Conservation (phyloP, 2,329 filamentous ascomycete genomes). For the Mycosphaerella arachidis region DNA sequence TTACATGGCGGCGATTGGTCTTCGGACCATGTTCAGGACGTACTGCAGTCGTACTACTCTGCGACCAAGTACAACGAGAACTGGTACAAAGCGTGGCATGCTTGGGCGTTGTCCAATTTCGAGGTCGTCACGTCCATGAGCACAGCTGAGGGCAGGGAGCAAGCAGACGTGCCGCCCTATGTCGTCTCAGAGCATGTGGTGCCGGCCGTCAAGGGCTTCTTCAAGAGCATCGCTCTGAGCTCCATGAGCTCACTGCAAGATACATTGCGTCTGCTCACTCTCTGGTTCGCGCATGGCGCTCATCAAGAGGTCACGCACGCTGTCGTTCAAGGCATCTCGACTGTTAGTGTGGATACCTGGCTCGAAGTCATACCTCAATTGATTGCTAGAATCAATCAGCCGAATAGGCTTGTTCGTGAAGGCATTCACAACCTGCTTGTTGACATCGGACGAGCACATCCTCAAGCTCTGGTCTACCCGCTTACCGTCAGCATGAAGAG, state of each 20-base stretch:
- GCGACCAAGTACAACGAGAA: conserved; percentile 90
- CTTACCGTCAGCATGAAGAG: conserved; percentile 98
- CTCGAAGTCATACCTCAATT: conserved; percentile 96
- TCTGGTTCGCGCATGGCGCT: conserved; percentile 95
- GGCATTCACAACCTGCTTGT: conserved; percentile 88
- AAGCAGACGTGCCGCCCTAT: conserved; percentile 56
- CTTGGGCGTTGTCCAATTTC: conserved; percentile 97
- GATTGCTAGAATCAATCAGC: conserved; percentile 95
- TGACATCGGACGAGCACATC: conserved; percentile 89
- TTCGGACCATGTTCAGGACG: conserved; percentile 77
- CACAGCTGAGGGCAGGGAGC: conserved; percentile 56
- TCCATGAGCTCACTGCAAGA: conserved; percentile 92
- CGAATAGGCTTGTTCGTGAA: conserved; percentile 79
- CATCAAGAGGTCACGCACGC: conserved; percentile 81
- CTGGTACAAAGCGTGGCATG: conserved; percentile 99
- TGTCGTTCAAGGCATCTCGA: conserved; percentile 84
- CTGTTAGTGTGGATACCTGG: conserved; percentile 96
- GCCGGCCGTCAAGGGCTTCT: conserved; percentile 91
- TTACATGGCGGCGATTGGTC: conserved; percentile 87
- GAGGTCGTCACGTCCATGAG: conserved; percentile 87
- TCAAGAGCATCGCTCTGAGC: conserved; percentile 91
- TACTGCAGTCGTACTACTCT: conserved; percentile 82
- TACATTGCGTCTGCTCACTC: conserved; percentile 80
- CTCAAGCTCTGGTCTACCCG: conserved; percentile 93
- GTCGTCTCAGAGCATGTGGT: conserved; percentile 84